Evolutionary conservation across 371 early-diverging fungal species (phyloP).

Genomic region (Funneliformis caledonium): DNA sequence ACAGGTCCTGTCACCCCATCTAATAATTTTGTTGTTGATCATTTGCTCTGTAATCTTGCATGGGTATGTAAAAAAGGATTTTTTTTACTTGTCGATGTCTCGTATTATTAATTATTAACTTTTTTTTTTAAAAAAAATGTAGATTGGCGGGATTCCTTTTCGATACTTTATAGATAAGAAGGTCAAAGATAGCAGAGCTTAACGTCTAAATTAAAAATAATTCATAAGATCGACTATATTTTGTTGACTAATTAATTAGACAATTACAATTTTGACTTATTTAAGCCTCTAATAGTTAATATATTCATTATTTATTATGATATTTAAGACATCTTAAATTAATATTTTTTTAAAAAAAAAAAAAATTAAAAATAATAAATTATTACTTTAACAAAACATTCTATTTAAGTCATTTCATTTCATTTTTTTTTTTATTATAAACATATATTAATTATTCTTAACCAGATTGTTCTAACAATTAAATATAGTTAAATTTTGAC

Average conservation of each 20-base stretch:
- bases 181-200: neutral
- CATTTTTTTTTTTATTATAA: no score
- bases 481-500: neutral
- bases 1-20: constrained; percentile 3
- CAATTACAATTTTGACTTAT: no score
- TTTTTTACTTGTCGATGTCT: neutral
- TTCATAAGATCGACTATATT: neutral
- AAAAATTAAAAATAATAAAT: no score
- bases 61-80: constrained; percentile 12
- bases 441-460: neutral
- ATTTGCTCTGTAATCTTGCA: neutral
- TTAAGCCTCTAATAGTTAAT: no score
- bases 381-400: no score
- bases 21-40: constrained; percentile 23
- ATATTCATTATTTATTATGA: no score
- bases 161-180: neutral
- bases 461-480: neutral
- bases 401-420: no score
- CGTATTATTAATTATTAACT: neutral
- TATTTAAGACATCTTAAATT: no score
- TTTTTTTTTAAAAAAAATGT: neutral
- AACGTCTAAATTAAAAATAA: neutral
- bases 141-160: neutral
- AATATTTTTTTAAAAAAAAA: no score
- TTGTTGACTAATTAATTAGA: no score